Evolutionary conservation across 1,284 basidiomycete species (phyloP).

Genomic region (Cryptococcus sp.): DNA sequence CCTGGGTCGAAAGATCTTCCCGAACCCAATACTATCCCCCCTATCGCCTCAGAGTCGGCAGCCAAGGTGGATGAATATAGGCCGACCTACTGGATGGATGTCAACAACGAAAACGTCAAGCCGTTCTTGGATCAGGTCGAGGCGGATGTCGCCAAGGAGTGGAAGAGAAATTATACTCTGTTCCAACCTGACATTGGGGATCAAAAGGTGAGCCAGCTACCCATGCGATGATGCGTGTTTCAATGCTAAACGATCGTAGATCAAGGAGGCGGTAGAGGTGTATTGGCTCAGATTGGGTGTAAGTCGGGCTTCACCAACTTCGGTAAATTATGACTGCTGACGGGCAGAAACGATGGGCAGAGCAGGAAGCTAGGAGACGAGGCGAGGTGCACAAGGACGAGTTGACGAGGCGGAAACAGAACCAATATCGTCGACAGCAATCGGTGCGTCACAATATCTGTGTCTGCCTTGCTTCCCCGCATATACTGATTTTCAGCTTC

Average conservation of each 20-base stretch:
- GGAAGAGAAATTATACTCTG: constrained; percentile 15
- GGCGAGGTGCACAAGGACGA: constrained; percentile 43
- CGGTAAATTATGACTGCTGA: too few relatives aligned
- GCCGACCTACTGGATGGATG: constrained; percentile 34
- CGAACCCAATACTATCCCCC: constrained; percentile 21
- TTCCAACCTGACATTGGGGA: constrained; percentile 30
- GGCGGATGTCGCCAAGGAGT: constrained; percentile 26
- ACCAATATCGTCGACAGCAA: constrained; percentile 44
- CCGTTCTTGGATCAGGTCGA: constrained; percentile 36
- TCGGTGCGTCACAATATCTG: constrained; percentile 18
- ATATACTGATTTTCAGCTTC: constrained; percentile 14
- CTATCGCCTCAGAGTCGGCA: constrained; percentile 20
- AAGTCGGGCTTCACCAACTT: too few relatives aligned
- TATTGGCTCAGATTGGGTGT: constrained; percentile 39
- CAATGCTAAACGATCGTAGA: too few relatives aligned
- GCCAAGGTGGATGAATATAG: constrained; percentile 37
- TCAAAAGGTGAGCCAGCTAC: constrained; percentile 17
- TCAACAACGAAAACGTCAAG: constrained; percentile 17
- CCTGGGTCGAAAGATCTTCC: constrained; percentile 34
- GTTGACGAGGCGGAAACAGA: constrained; percentile 39
- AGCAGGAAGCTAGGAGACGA: constrained; percentile 33
- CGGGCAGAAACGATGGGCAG: constrained; percentile 36
- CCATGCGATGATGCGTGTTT: neutral
- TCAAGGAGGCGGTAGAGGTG: constrained; percentile 32
- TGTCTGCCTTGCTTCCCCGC: neutral